A percentile compares a stretch with the other conserved stretches of the same genome.
Conservation (phyloP, 768 basidiomycete genomes). For the Russula dissimulans region DNA sequence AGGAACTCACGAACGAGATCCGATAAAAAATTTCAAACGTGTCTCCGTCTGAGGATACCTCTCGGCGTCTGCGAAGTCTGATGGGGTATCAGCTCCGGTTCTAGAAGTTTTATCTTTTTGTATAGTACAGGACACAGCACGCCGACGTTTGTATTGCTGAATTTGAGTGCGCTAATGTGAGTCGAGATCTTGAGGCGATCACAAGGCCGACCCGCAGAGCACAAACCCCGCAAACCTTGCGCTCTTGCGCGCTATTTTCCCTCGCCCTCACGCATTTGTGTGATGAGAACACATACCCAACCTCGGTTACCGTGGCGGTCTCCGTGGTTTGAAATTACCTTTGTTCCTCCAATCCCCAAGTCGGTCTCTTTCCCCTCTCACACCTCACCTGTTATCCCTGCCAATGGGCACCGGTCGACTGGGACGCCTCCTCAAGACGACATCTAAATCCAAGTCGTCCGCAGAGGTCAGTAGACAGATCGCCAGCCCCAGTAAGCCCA, state of each 20-base stretch:
- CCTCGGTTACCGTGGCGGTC: neutral
- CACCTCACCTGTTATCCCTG: neutral
- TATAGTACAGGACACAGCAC: neutral
- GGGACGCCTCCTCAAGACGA: constrained; percentile 2
- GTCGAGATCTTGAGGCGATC: neutral
- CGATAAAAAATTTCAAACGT: neutral
- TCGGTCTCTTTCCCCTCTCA: neutral
- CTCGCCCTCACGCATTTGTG: too few relatives aligned
- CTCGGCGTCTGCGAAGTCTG: neutral
- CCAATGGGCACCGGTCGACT: neutral
- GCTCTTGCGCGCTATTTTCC: neutral
- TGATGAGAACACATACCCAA: neutral
- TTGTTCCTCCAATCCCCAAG: neutral
- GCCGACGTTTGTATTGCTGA: neutral
- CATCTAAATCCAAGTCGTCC: neutral
- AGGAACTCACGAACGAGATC: neutral
- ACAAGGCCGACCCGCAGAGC: neutral
- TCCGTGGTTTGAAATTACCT: neutral
- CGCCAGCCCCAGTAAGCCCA: neutral
- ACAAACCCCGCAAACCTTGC: neutral
- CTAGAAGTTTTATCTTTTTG: neutral
- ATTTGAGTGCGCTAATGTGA: neutral
- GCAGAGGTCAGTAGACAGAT: neutral
- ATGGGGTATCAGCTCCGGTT: neutral
- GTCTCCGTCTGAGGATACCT: neutral